Evolutionary conservation across 352 stramenopile species (phyloP).

Genomic region (Phytophthora sojae): DNA sequence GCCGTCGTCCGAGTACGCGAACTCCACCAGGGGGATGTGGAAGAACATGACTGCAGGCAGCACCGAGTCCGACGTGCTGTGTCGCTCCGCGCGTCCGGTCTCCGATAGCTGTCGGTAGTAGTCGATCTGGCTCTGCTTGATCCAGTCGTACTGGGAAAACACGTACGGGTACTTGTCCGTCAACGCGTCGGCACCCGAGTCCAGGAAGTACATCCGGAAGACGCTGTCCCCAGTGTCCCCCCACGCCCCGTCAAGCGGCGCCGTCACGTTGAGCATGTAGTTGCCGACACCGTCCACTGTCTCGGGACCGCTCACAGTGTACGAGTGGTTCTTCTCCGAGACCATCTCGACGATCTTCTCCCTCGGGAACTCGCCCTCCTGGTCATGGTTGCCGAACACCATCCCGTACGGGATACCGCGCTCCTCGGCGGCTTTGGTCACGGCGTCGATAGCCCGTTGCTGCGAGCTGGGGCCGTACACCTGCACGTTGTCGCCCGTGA

Average conservation of each 20-base stretch:
- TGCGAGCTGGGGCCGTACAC: slow-evolving; percentile 32
- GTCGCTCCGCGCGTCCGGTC: slow-evolving; percentile 21
- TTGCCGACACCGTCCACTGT: slow-evolving; percentile 56
- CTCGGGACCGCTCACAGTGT: slow-evolving; percentile 47
- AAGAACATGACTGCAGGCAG: slow-evolving; percentile 71
- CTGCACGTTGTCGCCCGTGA: slow-evolving; percentile 67
- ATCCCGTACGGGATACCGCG: slow-evolving; percentile 62
- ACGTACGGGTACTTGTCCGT: slow-evolving; percentile 44
- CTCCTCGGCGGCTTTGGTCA: slow-evolving; percentile 41
- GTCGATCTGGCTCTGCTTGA: slow-evolving; percentile 59
- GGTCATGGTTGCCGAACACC: slow-evolving; percentile 72
- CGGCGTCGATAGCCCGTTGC: slow-evolving; percentile 47
- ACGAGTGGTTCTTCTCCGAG: slow-evolving; percentile 47
- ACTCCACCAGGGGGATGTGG: slow-evolving; percentile 70
- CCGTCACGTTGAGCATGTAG: slow-evolving; percentile 58
- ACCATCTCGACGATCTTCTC: slow-evolving; percentile 49
- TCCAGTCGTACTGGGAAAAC: slow-evolving; percentile 57
- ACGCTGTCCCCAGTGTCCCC: slow-evolving; percentile 33
- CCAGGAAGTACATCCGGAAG: slow-evolving; percentile 76
- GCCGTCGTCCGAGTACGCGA: slow-evolving; percentile 27
- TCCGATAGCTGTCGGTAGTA: slow-evolving; percentile 50
- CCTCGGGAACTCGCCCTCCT: slow-evolving; percentile 48
- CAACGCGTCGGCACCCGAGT: slow-evolving; percentile 45
- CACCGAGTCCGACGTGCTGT: slow-evolving; percentile 24
- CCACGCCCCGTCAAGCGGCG: slow-evolving; percentile 43